phyloP scores from a whole-genome alignment of 1,139 yeast species.

The Geotrichum klebahnii region DNA sequence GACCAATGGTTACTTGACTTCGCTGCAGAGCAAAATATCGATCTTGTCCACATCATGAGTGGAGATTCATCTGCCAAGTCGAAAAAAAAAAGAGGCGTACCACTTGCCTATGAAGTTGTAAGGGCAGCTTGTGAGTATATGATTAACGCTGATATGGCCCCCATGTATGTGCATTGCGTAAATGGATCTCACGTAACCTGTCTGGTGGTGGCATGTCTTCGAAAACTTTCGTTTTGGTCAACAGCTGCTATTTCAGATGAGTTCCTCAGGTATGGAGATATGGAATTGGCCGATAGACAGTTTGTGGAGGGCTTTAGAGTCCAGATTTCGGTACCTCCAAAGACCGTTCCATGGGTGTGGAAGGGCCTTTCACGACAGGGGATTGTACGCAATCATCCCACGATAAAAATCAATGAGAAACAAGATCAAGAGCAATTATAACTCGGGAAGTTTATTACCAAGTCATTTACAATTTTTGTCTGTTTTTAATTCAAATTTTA shows the following conservation, averaged over 20 bases:
- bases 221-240: slow-evolving; percentile 86
- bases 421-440: background rate
- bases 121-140: slow-evolving; percentile 56
- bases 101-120: slow-evolving; percentile 64
- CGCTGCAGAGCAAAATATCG: slow-evolving; percentile 48
- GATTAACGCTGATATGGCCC: slow-evolving; percentile 57
- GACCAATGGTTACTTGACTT: slow-evolving; percentile 48
- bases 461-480: background rate
- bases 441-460: background rate
- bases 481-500: no score
- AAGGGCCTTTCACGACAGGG: slow-evolving; percentile 61
- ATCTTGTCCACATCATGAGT: slow-evolving; percentile 61
- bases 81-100: slow-evolving; percentile 51
- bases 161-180: slow-evolving; percentile 78
- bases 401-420: slow-evolving; percentile 31
- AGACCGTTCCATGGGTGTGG: slow-evolving; percentile 71
- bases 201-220: slow-evolving; percentile 74
- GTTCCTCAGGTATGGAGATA: slow-evolving; percentile 71
- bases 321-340: slow-evolving; percentile 51
- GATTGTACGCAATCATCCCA: slow-evolving; percentile 40
- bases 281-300: slow-evolving; percentile 73
- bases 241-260: slow-evolving; percentile 84
- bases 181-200: slow-evolving; percentile 89
- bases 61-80: slow-evolving; percentile 40
- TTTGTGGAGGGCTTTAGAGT: slow-evolving; percentile 80